These are phyloP conservation scores for Rhazya stricta DNA, from an alignment of 257 asterid genomes.

Conservation along the genomic window DNA sequence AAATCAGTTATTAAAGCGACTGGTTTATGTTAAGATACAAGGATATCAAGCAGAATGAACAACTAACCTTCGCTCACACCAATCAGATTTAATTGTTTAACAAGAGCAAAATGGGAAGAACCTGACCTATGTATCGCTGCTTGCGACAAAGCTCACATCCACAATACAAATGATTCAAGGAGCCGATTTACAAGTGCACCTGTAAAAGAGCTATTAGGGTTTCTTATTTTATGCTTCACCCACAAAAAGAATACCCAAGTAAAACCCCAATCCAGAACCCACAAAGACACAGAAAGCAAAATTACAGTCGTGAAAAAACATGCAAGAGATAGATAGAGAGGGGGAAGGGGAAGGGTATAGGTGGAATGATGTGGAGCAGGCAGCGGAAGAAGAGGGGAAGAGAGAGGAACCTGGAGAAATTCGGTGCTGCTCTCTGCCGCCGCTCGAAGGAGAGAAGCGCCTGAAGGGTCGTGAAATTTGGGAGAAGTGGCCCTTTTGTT, in stretches of 20 bases:
- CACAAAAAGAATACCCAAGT: background rate
- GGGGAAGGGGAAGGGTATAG: background rate
- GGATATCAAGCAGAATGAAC: background rate
- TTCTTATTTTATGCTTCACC: background rate
- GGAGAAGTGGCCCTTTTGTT: background rate
- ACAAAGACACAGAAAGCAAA: no score
- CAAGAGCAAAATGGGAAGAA: background rate
- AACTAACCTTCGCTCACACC: background rate
- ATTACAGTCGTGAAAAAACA: background rate
- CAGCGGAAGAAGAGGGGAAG: background rate
- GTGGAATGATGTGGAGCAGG: background rate
- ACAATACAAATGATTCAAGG: no score
- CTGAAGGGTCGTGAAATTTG: background rate
- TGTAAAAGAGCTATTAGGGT: no score
- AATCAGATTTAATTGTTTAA: background rate
- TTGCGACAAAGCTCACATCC: background rate
- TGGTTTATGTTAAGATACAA: background rate
- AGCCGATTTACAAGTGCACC: no score
- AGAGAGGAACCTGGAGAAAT: background rate
- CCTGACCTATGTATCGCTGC: background rate
- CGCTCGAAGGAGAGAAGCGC: background rate
- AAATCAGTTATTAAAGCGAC: background rate
- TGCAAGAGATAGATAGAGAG: background rate
- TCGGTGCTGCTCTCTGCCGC: background rate
- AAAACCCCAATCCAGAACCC: background rate